Evolutionary conservation across 495 filamentous ascomycete species (phyloP).

Genomic region (Penicillium cosmopolitanum): DNA sequence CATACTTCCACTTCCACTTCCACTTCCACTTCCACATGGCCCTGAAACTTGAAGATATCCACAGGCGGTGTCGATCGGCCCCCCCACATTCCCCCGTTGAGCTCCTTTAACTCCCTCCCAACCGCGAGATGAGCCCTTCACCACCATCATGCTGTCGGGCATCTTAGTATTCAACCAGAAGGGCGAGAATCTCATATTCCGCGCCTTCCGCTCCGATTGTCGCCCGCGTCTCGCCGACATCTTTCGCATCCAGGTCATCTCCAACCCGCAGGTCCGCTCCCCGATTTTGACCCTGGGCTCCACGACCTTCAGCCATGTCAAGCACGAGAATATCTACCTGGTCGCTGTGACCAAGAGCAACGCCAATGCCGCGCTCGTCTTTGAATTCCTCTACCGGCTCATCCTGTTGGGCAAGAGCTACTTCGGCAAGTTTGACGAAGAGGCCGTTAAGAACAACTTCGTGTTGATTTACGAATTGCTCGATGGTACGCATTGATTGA

Average conservation of each 20-base stretch:
- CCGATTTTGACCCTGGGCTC: conserved; percentile 96
- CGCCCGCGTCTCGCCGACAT: conserved; percentile 96
- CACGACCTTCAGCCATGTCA: conserved; percentile 99
- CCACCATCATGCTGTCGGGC: conserved; percentile 82
- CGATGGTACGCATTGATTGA: conserved; percentile 65
- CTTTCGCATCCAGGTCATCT: conserved; percentile 99
- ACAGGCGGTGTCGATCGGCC: conserved; percentile 37
- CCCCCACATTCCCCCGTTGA: conserved; percentile 28
- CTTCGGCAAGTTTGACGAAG: conserved; percentile 99
- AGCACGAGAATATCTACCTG: conserved; percentile 98
- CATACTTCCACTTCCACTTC: background rate
- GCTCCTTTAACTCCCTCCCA: conserved; percentile 20
- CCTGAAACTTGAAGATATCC: background rate
- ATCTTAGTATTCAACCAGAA: conserved; percentile 99
- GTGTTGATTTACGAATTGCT: conserved; percentile 97
- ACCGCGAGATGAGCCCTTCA: conserved; percentile 17
- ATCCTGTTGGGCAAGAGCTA: conserved; percentile 90
- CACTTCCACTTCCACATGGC: background rate
- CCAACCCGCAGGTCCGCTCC: conserved; percentile 95
- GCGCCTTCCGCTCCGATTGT: conserved; percentile 96
- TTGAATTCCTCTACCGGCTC: conserved; percentile 95
- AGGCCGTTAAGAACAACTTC: conserved; percentile 99
- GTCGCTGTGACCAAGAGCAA: conserved; percentile 99
- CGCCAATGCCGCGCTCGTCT: conserved; percentile 97
- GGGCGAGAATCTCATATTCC: conserved; percentile 99